Evolutionary conservation across 2,329 filamentous ascomycete species (phyloP), one percentile per base, ranked within the genome.

Genomic region (Cladosporium cucumerinum): DNA sequence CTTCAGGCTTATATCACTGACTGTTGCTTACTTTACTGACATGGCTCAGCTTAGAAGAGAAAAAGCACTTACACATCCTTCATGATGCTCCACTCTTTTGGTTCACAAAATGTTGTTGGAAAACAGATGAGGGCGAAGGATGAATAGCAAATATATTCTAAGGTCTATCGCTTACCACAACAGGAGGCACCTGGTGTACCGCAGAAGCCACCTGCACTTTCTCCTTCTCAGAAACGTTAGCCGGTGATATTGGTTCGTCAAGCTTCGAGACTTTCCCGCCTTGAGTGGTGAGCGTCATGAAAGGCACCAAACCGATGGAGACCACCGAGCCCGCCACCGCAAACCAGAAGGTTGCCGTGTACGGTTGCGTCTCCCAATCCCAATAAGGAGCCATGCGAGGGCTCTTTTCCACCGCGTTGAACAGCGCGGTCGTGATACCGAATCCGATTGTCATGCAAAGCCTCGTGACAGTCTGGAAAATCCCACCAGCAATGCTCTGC

Each of bases 401-500:
- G 6, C 72, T 70, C 54, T 75, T 64, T 18, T 72, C 59, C 18
- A 76, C 78, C 0, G 81, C 82, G 67, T 82, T 83, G 70, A 84
- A 88, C 8, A 88, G 79, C 0, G 87, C 86, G 0, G 87, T 89
- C 3, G 85, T 82, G 57, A 89, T 82, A 1, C 86, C 86, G 62
- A 89, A 82, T 3, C 86, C 85, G 1, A 88, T 77, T 0, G 87
- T 87, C 59, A 82, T 81, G 57, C 83, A 84, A 3, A 90, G 78
- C 64, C 87, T 83, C 49, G 85, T 85, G 25, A 88, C 80, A 2
- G 88, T 89, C 73, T 90, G 88, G 71, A 90, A 87, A 48, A 91
- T 85, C 1, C 87, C 87, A 6, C 88, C 87, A 0, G 87, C 87
- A 16, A 90, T 82, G 0, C 85, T 86, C 69, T 91, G 87, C 68